Evolutionary conservation across 176 grass and related monocot genomes (phyloP).

Genomic region (Carex littledalei): DNA sequence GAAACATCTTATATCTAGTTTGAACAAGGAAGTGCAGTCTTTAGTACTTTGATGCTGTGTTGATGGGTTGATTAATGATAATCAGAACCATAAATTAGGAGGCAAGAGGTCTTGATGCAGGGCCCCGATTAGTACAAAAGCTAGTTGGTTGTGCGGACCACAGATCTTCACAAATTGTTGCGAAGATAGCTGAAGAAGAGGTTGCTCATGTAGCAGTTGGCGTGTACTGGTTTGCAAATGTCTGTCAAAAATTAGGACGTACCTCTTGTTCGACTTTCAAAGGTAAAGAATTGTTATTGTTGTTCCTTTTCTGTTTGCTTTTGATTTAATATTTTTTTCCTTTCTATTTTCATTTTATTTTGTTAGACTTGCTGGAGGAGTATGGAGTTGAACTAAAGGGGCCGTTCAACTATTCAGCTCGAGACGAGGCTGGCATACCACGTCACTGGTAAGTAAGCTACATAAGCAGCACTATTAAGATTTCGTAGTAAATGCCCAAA

Average conservation of each 20-base stretch:
- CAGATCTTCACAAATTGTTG: slow-evolving; percentile 68
- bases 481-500: neutral
- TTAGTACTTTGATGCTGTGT: neutral
- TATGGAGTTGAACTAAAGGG: slow-evolving; percentile 68
- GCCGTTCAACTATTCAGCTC: slow-evolving; percentile 79
- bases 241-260: slow-evolving; percentile 60
- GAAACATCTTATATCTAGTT: neutral
- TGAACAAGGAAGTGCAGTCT: neutral
- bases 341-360: slow-evolving; percentile 10
- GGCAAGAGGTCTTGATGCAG: slow-evolving; percentile 92
- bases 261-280: slow-evolving; percentile 66
- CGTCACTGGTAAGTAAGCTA: slow-evolving; percentile 49
- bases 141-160: slow-evolving; percentile 65
- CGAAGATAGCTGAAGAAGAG: slow-evolving; percentile 70
- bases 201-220: slow-evolving; percentile 84
- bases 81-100: slow-evolving; percentile 38
- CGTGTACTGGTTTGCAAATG: slow-evolving; percentile 65
- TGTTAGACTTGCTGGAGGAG: slow-evolving; percentile 70
- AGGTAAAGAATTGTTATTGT: slow-evolving; percentile 29
- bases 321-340: neutral
- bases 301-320: neutral
- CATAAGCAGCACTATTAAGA: neutral
- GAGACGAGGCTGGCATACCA: slow-evolving; percentile 83
- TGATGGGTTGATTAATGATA: neutral
- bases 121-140: slow-evolving; percentile 77